Evolutionary conservation across 2,329 filamentous ascomycete species (phyloP).

Genomic region (Aureobasidium vineae): DNA sequence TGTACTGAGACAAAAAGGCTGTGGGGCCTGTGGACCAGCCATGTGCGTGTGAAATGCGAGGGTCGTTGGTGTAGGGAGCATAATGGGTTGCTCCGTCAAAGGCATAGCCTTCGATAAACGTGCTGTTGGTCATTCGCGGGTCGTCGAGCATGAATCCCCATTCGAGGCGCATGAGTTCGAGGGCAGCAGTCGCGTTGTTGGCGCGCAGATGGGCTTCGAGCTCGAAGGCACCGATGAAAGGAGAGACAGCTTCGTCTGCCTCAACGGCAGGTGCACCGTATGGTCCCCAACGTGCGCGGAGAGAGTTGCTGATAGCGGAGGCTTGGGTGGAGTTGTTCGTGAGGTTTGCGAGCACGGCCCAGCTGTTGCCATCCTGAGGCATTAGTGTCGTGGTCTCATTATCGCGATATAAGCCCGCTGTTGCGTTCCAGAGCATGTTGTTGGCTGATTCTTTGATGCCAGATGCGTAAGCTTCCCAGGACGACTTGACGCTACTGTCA

Average conservation of each 20-base stretch:
- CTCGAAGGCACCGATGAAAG: constrained; percentile 47
- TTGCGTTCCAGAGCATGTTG: constrained; percentile 31
- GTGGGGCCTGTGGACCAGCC: constrained; percentile 54
- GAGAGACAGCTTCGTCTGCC: constrained; percentile 43
- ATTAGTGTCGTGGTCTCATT: constrained; percentile 42
- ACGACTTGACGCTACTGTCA: constrained; percentile 42
- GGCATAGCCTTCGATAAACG: constrained; percentile 46
- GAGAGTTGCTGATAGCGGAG: constrained; percentile 39
- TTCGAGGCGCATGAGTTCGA: constrained; percentile 45
- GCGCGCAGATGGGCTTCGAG: constrained; percentile 46
- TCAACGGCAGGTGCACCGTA: constrained; percentile 50
- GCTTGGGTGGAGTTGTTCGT: constrained; percentile 34
- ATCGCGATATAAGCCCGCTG: constrained; percentile 41
- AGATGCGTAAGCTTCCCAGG: constrained; percentile 45
- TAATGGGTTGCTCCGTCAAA: constrained; percentile 48
- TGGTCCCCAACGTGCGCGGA: constrained; percentile 45
- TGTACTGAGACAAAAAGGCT: constrained; percentile 43
- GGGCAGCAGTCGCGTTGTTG: constrained; percentile 39
- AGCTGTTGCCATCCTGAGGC: constrained; percentile 56
- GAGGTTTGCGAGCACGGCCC: constrained; percentile 42
- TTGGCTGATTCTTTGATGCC: constrained; percentile 47
- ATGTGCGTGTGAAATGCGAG: constrained; percentile 47
- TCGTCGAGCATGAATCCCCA: constrained; percentile 47
- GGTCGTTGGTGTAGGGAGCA: constrained; percentile 44
- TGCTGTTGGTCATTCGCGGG: constrained; percentile 45